These are phyloP conservation scores for Mycena floridula DNA, from an alignment of 768 basidiomycete species.

Conservation along the genomic window DNA sequence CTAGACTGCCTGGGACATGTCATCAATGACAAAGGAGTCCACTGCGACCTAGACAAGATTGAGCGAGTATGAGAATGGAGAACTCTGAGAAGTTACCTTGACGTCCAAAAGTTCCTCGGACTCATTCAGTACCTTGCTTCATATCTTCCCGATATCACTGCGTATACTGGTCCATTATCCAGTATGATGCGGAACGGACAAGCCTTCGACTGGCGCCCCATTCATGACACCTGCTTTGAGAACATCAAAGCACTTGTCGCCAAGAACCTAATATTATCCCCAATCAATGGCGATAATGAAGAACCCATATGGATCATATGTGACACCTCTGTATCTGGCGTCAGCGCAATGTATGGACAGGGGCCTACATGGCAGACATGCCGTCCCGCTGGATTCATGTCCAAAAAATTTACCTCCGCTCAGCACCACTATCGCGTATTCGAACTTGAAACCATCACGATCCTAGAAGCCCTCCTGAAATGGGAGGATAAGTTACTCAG, in stretches of 20 bases:
- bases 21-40: slow-evolving; percentile 23
- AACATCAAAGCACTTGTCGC: slow-evolving; percentile 7
- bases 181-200: slow-evolving; percentile 4
- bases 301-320: not conserved
- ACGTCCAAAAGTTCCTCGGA: slow-evolving; percentile 22
- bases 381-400: slow-evolving; percentile 14
- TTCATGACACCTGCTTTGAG: slow-evolving; percentile 16
- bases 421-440: not conserved
- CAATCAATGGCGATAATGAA: slow-evolving; percentile 6
- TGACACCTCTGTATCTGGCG: slow-evolving; percentile 17
- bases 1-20: slow-evolving; percentile 25
- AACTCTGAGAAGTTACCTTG: slow-evolving; percentile 11
- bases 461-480: not conserved
- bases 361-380: slow-evolving; percentile 9
- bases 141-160: slow-evolving; percentile 19
- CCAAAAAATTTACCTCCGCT: not conserved
- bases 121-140: slow-evolving; percentile 21
- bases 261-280: slow-evolving; percentile 17
- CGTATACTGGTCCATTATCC: not conserved
- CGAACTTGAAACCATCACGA: not conserved
- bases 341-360: slow-evolving; percentile 5
- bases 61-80: slow-evolving; percentile 17
- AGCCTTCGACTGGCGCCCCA: not conserved
- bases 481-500: not conserved
- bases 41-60: slow-evolving; percentile 6